Evolutionary conservation across 2,329 filamentous ascomycete species (phyloP).

Genomic region (Aspergillus latus): DNA sequence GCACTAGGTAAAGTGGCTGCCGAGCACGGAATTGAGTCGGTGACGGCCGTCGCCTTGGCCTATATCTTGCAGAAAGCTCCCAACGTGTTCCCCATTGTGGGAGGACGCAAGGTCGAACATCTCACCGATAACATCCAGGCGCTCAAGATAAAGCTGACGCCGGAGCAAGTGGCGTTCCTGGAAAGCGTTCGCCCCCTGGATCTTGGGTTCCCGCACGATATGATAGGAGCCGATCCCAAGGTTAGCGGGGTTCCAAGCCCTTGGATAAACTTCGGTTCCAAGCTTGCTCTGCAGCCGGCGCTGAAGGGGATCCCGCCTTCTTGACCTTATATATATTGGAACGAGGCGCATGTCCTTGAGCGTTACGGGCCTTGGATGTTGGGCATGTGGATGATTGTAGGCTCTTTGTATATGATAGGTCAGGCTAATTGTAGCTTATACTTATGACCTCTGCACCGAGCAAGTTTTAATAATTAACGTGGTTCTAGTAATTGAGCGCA

Average conservation of each 20-base stretch:
- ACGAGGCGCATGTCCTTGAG: too few species aligned
- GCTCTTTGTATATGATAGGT: too few species aligned
- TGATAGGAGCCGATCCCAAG: conserved; percentile 43
- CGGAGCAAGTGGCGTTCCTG: conserved; percentile 64
- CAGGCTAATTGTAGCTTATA: too few species aligned
- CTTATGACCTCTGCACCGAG: too few species aligned
- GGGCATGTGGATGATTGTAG: too few species aligned
- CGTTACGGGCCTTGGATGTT: too few species aligned
- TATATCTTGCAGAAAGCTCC: conserved; percentile 72
- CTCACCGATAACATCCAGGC: conserved; percentile 69
- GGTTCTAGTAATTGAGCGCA: too few species aligned
- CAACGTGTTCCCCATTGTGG: conserved; percentile 72
- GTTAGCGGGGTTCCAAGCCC: not conserved
- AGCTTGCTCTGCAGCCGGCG: not conserved
- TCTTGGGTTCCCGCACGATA: conserved; percentile 64
- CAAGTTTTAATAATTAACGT: too few species aligned
- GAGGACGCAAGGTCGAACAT: conserved; percentile 68
- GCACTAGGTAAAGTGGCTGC: conserved; percentile 62
- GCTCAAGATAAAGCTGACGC: conserved; percentile 58
- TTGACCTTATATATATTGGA: not conserved
- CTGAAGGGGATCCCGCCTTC: not conserved
- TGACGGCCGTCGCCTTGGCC: conserved; percentile 67
- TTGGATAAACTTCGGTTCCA: not conserved
- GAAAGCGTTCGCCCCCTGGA: conserved; percentile 63
- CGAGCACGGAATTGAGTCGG: conserved; percentile 52